Evolutionary conservation across 2,329 filamentous ascomycete genomes (phyloP).

Genomic region (Xylariaceae sp.): DNA sequence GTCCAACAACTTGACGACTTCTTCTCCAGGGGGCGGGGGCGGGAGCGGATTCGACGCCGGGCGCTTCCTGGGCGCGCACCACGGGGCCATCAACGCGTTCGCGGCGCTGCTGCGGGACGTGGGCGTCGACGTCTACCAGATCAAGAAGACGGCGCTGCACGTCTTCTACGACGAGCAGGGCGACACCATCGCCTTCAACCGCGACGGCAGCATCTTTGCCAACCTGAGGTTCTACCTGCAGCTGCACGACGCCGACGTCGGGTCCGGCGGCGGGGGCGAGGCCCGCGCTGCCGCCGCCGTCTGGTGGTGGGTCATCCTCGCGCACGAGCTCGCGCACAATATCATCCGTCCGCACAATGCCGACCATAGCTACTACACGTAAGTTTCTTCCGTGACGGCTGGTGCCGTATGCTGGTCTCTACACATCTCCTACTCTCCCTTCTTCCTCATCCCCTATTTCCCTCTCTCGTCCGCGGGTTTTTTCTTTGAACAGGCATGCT

Average conservation of each 20-base stretch:
- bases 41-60: slow-evolving; percentile 37
- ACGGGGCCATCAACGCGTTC: slow-evolving; percentile 60
- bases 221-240: slow-evolving; percentile 83
- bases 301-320: slow-evolving; percentile 95
- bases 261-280: slow-evolving; percentile 33
- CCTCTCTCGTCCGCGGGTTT: no score
- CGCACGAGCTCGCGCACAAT: slow-evolving; percentile 94
- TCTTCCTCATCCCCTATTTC: slow-evolving; percentile 2
- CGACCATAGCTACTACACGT: slow-evolving; percentile 77
- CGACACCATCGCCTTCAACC: slow-evolving; percentile 88
- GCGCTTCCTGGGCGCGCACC: slow-evolving; percentile 54
- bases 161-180: slow-evolving; percentile 79
- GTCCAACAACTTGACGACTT: slow-evolving; percentile 41
- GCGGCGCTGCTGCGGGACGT: slow-evolving; percentile 62
- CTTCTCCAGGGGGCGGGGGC: no score
- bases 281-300: slow-evolving; percentile 61
- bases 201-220: slow-evolving; percentile 80
- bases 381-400: no score
- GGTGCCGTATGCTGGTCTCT: background rate
- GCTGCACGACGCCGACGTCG: slow-evolving; percentile 54
- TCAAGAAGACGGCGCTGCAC: slow-evolving; percentile 63
- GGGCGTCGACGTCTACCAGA: slow-evolving; percentile 62
- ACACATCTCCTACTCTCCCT: background rate
- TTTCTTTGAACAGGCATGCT: background rate
- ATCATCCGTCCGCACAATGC: slow-evolving; percentile 70